These are phyloP conservation scores for Penicillium samsonianum DNA, from an alignment of 495 filamentous ascomycete species.

Conservation along the genomic window DNA sequence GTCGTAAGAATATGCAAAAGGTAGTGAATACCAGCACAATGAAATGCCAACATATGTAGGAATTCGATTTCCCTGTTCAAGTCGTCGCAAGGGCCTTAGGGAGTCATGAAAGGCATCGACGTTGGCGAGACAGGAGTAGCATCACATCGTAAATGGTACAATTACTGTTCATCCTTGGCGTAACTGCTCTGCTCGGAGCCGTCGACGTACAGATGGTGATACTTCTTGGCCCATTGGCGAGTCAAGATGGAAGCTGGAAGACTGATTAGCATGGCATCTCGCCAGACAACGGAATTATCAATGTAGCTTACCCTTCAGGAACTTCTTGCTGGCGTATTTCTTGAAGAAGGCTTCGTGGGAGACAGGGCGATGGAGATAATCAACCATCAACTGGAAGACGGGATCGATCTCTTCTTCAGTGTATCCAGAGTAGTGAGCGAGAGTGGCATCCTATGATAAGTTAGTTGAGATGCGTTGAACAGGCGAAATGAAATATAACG, in stretches of 20 bases:
- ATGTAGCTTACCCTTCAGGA: slow-evolving; percentile 76
- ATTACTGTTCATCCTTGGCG: slow-evolving; percentile 44
- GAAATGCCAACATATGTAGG: slow-evolving; percentile 50
- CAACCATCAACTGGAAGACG: slow-evolving; percentile 90
- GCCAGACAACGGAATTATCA: neutral
- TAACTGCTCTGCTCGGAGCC: slow-evolving; percentile 43
- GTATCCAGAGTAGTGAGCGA: slow-evolving; percentile 94
- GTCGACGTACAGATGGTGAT: slow-evolving; percentile 48
- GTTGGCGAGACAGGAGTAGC: slow-evolving; percentile 29
- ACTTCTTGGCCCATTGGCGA: slow-evolving; percentile 89
- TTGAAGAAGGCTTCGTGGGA: slow-evolving; percentile 97
- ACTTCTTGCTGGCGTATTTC: slow-evolving; percentile 99
- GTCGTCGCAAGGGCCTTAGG: slow-evolving; percentile 28
- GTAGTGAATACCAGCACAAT: slow-evolving; percentile 46
- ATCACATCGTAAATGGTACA: slow-evolving; percentile 33
- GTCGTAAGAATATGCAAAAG: slow-evolving; percentile 52
- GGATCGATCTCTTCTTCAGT: slow-evolving; percentile 89
- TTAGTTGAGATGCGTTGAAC: slow-evolving; percentile 26
- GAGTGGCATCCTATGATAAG: slow-evolving; percentile 67
- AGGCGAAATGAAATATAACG: slow-evolving; percentile 30
- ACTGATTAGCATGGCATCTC: slow-evolving; percentile 17
- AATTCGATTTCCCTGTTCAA: slow-evolving; percentile 35
- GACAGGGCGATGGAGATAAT: slow-evolving; percentile 87
- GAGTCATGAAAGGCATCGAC: slow-evolving; percentile 31
- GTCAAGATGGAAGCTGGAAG: slow-evolving; percentile 81